Evolutionary conservation across 805 yeast species (phyloP).

Genomic region (Metschnikowia lachancei): DNA sequence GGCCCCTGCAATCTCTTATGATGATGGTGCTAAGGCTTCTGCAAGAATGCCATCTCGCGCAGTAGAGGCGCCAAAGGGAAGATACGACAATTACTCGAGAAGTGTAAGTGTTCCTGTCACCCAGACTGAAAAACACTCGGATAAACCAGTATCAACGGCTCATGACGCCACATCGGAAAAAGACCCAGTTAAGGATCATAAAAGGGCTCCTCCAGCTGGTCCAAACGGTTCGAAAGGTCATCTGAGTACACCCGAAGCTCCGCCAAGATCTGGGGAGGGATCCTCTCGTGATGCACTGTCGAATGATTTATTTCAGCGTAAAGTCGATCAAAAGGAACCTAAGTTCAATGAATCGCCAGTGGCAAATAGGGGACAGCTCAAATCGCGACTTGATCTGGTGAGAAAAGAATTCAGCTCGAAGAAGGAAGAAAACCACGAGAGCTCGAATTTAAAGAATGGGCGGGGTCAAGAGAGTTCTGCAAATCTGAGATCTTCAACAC

Average conservation of each 20-base stretch:
- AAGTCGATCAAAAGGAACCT: neutral
- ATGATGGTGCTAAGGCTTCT: conserved; percentile 17
- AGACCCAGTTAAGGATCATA: neutral
- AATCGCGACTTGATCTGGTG: conserved; percentile 24
- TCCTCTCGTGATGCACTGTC: conserved; percentile 1
- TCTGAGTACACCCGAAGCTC: conserved; percentile 1
- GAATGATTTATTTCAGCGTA: neutral
- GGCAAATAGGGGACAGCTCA: conserved; percentile 17
- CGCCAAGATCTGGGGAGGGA: conserved; percentile 1
- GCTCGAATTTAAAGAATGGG: neutral
- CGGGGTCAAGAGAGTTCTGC: neutral
- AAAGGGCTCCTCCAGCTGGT: conserved; percentile 1
- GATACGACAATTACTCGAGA: conserved; percentile 33
- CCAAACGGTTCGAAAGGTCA: neutral
- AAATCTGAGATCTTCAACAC: conserved; percentile 2
- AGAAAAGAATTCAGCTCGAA: conserved; percentile 22
- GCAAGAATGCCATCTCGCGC: conserved; percentile 17
- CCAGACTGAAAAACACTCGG: conserved; percentile 1
- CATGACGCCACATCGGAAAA: neutral
- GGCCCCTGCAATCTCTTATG: conserved; percentile 19
- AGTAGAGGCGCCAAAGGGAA: conserved; percentile 21
- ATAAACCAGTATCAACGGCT: conserved; percentile 3
- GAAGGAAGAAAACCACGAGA: neutral
- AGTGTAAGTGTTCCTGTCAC: neutral
- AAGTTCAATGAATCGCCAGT: neutral